Percentiles rank a stretch among this genome's conserved stretches.
Conservation (phyloP, 1,284 basidiomycete genomes). For the Rhodotorula sp. region DNA sequence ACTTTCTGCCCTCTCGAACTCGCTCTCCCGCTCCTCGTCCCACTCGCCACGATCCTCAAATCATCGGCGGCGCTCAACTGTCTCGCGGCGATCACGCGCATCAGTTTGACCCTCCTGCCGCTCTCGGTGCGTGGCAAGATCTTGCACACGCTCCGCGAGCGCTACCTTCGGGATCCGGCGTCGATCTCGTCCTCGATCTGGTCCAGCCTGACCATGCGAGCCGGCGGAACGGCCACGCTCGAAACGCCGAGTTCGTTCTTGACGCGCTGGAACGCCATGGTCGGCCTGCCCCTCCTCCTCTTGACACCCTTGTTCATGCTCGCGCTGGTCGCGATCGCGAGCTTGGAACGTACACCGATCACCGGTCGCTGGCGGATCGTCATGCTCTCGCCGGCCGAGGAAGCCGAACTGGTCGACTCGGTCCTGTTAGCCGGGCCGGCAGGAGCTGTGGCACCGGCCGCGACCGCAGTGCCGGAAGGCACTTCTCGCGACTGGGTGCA, state of each 20-base stretch:
- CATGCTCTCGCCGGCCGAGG: constrained; percentile 42
- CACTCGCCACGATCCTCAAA: constrained; percentile 33
- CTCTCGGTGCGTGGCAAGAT: constrained; percentile 31
- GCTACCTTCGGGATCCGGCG: constrained; percentile 26
- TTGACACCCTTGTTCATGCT: constrained; percentile 38
- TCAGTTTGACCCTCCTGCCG: constrained; percentile 36
- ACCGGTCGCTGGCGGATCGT: constrained; percentile 41
- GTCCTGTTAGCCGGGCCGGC: constrained; percentile 14
- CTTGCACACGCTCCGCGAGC: constrained; percentile 22
- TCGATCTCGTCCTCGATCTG: constrained; percentile 18
- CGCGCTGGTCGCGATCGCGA: constrained; percentile 34
- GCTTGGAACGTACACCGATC: constrained; percentile 42
- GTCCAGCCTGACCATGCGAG: not conserved
- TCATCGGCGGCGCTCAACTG: constrained; percentile 32
- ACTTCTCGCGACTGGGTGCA: constrained; percentile 41
- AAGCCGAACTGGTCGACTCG: constrained; percentile 35
- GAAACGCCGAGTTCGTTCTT: constrained; percentile 6
- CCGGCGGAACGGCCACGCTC: not conserved
- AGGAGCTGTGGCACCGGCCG: not conserved
- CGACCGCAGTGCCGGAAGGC: constrained; percentile 1
- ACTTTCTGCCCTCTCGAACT: constrained; percentile 1
- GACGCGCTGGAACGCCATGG: constrained; percentile 18
- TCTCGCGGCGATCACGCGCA: constrained; percentile 27
- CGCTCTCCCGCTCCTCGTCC: constrained; percentile 25
- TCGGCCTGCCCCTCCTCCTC: constrained; percentile 27